Evolutionary conservation across 2,329 filamentous ascomycete genomes (phyloP).

Genomic region (Tolypocladium pustulatum): DNA sequence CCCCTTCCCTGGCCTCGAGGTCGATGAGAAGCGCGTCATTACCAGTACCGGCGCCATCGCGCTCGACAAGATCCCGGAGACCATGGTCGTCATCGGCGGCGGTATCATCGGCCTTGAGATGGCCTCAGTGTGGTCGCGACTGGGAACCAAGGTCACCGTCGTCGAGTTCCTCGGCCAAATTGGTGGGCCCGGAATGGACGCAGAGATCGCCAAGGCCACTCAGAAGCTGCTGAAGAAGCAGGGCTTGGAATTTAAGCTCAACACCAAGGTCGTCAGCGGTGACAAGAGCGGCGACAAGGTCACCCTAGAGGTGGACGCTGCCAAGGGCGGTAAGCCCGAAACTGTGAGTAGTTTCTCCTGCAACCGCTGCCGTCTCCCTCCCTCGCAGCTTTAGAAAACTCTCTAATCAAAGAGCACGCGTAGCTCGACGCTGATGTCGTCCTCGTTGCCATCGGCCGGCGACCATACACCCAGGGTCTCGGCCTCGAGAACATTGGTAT

Average conservation of each 20-base stretch:
- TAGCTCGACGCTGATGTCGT: slow-evolving; percentile 91
- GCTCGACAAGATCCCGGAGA: slow-evolving; percentile 84
- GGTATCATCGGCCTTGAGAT: slow-evolving; percentile 99
- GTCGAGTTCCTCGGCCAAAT: slow-evolving; percentile 96
- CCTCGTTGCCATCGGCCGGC: slow-evolving; percentile 90
- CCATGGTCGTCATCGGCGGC: slow-evolving; percentile 93
- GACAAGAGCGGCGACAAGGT: slow-evolving; percentile 70
- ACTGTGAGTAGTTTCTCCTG: slow-evolving; percentile 46
- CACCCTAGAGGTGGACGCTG: slow-evolving; percentile 76
- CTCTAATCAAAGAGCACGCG: not conserved
- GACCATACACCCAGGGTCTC: slow-evolving; percentile 86
- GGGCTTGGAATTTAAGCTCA: slow-evolving; percentile 95
- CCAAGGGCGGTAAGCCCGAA: slow-evolving; percentile 94
- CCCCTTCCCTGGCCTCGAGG: slow-evolving; percentile 88
- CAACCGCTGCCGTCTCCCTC: not conserved
- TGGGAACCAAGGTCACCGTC: slow-evolving; percentile 90
- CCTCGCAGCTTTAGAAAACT: not conserved
- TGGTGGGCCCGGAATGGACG: slow-evolving; percentile 94
- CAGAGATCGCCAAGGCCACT: slow-evolving; percentile 79
- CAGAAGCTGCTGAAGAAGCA: slow-evolving; percentile 95
- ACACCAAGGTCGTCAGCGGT: slow-evolving; percentile 86
- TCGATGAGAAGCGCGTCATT: slow-evolving; percentile 96
- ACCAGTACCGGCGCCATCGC: slow-evolving; percentile 92
- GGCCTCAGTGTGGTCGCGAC: slow-evolving; percentile 92
- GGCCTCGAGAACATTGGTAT: slow-evolving; percentile 90